A percentile compares a stretch with the other conserved stretches of the same genome.
Evolutionary conservation across 805 yeast genomes (phyloP).

Genomic region (Ogataea thermomethanolica): DNA sequence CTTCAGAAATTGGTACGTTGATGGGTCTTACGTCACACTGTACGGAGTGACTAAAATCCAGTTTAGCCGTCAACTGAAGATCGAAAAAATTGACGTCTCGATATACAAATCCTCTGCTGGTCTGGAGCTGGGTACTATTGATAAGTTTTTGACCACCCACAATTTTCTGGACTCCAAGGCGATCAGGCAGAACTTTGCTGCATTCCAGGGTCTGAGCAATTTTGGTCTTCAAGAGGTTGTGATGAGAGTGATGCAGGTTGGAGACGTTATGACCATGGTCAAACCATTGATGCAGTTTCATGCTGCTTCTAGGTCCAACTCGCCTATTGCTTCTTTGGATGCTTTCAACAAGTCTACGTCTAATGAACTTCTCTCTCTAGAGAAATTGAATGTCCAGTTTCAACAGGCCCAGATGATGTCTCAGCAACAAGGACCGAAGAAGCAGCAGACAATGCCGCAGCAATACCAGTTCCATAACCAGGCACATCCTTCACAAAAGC

Average conservation of each 20-base stretch:
- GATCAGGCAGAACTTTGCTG: constrained; percentile 26
- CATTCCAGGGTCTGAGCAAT: constrained; percentile 46
- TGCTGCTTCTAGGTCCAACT: constrained; percentile 45
- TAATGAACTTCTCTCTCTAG: constrained; percentile 17
- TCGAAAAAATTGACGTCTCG: constrained; percentile 71
- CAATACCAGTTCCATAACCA: constrained; percentile 14
- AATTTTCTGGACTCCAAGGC: constrained; percentile 19
- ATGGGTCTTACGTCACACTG: constrained; percentile 66
- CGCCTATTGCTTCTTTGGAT: constrained; percentile 51
- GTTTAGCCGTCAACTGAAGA: constrained; percentile 57
- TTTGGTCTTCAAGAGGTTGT: constrained; percentile 65
- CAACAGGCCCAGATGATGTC: constrained; percentile 28
- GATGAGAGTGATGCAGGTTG: constrained; percentile 67
- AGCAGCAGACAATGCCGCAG: constrained; percentile 15
- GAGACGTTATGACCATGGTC: constrained; percentile 74
- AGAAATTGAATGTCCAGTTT: constrained; percentile 17
- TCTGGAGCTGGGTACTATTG: constrained; percentile 45
- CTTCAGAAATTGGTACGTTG: constrained; percentile 52
- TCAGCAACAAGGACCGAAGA: constrained; percentile 15
- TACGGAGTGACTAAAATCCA: constrained; percentile 59
- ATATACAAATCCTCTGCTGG: constrained; percentile 43
- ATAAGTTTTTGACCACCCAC: constrained; percentile 37
- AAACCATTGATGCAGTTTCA: constrained; percentile 53
- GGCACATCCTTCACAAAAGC: constrained; percentile 17
- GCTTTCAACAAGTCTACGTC: constrained; percentile 39